Base-by-base conservation (phyloP, 345 rosid species). In the Diplotaxis tenuifolia region DNA sequence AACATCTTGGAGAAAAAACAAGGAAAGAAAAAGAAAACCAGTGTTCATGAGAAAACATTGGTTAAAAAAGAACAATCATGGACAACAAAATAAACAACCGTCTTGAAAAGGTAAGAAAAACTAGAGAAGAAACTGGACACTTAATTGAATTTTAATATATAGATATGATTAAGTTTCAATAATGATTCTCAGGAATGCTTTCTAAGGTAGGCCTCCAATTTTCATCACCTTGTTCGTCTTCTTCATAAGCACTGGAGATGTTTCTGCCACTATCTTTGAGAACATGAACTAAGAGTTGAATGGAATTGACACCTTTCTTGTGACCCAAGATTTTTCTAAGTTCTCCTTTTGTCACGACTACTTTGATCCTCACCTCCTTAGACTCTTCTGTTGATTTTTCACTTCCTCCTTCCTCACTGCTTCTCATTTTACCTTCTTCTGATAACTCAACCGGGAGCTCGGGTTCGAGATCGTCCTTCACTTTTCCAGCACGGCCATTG, bases 341-440 rank as follows among this genome's bases (percentile, higher is more conserved):
- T 73, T 89, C 95, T 55, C 82, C 62, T 73, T 68, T 83, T 2
- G 86, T 85, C 79, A 87, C 82, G 79, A 84, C 72, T 16, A 87
- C 68, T 54, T 72, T 83, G 22, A 89, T 60, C 76, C 85, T 86
- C 79, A 72, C 78, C 32, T 68, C 78, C 27, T 72, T 58, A 58
- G 61, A 28, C 16, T 58, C 61, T 56, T 16, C n/a, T 14, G 34
- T 45, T 45, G 52, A 56, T 56, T 19, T 25, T 25, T 56, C 59
- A 45, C 8, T 45, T 15, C 19, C 55, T 18, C 10, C 55, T 25
- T 25, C 61, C 19, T 56, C 9, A 10, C 16, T 22, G 14, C 38
- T 27, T 54, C 65, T 65, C 50, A 40, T 2, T 47, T 72, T 3
- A 25, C 57, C n/a, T 67, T 42, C 80, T 50, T 74, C 79, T 9